Conservation (phyloP, 108 stramenopile genomes). For the Bacterosira constricta region DNA sequence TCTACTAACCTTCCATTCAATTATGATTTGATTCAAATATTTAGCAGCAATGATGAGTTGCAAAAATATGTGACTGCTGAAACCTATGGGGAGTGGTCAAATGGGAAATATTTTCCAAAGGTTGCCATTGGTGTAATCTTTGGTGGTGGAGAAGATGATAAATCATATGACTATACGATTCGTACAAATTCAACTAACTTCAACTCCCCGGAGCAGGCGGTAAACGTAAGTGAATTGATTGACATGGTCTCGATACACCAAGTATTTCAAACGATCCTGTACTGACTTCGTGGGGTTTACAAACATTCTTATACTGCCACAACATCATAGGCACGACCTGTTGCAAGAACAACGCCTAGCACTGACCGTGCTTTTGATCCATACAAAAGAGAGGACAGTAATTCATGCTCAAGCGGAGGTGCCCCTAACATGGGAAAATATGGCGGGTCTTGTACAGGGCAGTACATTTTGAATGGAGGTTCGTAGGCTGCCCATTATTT, state of each 20-base stretch:
- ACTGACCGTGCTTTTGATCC: constrained; percentile 58
- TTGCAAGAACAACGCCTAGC: constrained; percentile 55
- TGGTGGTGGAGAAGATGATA: constrained; percentile 43
- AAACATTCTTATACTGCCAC: not conserved
- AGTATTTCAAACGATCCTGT: not conserved
- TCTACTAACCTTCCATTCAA: constrained; percentile 51
- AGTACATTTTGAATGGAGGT: constrained; percentile 77
- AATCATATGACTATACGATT: constrained; percentile 62
- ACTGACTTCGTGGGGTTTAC: not conserved
- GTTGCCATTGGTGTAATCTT: constrained; percentile 70
- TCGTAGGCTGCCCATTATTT: too few relatives aligned
- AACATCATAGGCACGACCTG: constrained; percentile 35
- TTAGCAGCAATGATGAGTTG: constrained; percentile 56
- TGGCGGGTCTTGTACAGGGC: constrained; percentile 62
- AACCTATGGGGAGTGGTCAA: constrained; percentile 52
- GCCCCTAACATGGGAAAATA: constrained; percentile 49
- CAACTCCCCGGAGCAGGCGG: constrained; percentile 59
- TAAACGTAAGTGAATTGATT: too few relatives aligned
- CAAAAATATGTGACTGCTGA: constrained; percentile 56
- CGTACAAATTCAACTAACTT: constrained; percentile 79
- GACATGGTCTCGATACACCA: too few relatives aligned
- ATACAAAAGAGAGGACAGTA: constrained; percentile 49
- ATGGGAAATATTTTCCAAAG: constrained; percentile 50
- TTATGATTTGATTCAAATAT: constrained; percentile 63
- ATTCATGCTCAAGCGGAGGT: constrained; percentile 55